These are phyloP conservation scores for Parietichytrium sp. DNA, from an alignment of 108 stramenopile species.

Conservation along the genomic window DNA sequence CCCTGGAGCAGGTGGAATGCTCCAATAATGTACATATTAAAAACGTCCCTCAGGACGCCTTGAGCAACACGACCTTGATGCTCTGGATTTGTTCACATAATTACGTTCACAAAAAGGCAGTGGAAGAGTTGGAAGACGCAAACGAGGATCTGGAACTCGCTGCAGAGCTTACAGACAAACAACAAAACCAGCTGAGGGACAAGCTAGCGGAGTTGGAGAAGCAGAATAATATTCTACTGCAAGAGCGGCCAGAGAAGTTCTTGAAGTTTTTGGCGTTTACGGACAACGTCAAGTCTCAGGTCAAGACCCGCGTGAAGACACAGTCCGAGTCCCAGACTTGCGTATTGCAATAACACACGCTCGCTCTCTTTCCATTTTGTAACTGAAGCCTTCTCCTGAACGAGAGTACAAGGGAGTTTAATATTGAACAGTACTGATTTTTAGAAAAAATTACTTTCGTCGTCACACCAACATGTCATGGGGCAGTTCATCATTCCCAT, in stretches of 20 bases:
- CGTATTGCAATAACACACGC: no score
- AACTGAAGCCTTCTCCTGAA: no score
- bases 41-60: not conserved
- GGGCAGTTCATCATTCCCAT: no score
- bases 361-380: no score
- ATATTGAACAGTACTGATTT: no score
- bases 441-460: no score
- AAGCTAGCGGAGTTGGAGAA: not conserved
- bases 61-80: not conserved
- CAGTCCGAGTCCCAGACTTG: no score
- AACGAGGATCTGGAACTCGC: constrained; percentile 33
- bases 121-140: constrained; percentile 15
- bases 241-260: not conserved
- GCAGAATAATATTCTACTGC: not conserved
- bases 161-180: constrained; percentile 17
- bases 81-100: constrained; percentile 28
- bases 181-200: not conserved
- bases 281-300: not conserved
- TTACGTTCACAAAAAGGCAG: not conserved
- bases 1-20: constrained; percentile 28
- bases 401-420: no score
- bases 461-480: no score
- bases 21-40: not conserved
- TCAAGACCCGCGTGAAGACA: no score
- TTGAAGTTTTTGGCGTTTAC: not conserved